Conservation (phyloP, 805 yeast species). For the Debaryomyces maramus region DNA sequence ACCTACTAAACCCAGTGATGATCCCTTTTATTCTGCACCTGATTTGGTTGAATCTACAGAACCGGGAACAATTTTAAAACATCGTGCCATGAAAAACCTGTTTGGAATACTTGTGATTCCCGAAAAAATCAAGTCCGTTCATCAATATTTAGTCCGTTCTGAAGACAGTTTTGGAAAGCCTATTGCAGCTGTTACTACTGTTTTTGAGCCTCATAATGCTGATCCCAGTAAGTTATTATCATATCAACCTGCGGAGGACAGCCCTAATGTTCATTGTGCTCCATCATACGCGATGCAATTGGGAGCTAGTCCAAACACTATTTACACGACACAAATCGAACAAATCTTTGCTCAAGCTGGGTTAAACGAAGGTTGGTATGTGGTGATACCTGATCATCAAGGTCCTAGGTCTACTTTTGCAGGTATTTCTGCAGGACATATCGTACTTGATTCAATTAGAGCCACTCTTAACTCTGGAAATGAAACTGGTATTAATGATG, state of each 20-base stretch:
- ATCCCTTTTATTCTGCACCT: slow-evolving; percentile 25
- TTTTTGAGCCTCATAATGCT: slow-evolving; percentile 30
- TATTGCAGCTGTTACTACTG: slow-evolving; percentile 23
- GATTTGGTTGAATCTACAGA: slow-evolving; percentile 17
- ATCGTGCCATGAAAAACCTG: slow-evolving; percentile 18
- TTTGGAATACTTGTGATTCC: slow-evolving; percentile 18
- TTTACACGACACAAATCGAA: slow-evolving; percentile 17
- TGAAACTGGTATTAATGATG: slow-evolving; percentile 18
- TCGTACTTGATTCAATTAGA: slow-evolving; percentile 30
- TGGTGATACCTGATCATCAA: slow-evolving; percentile 35
- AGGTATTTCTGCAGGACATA: slow-evolving; percentile 31
- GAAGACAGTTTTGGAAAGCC: slow-evolving; percentile 26
- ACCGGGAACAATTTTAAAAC: slow-evolving; percentile 25
- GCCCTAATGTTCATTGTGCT: slow-evolving; percentile 26
- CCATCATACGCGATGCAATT: slow-evolving; percentile 23
- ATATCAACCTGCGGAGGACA: slow-evolving; percentile 32
- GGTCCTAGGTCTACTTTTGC: slow-evolving; percentile 34
- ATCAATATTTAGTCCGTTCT: slow-evolving; percentile 23
- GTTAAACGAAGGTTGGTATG: slow-evolving; percentile 31
- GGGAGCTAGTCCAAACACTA: slow-evolving; percentile 12
- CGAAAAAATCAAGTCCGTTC: slow-evolving; percentile 19
- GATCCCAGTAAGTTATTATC: slow-evolving; percentile 25
- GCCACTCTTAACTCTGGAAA: slow-evolving; percentile 21
- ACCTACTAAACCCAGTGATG: slow-evolving; percentile 12
- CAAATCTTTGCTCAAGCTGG: slow-evolving; percentile 18